These are phyloP conservation scores for Cinnamomum micranthum DNA, from an alignment of 164 flowering plant species.

Conservation along the genomic window DNA sequence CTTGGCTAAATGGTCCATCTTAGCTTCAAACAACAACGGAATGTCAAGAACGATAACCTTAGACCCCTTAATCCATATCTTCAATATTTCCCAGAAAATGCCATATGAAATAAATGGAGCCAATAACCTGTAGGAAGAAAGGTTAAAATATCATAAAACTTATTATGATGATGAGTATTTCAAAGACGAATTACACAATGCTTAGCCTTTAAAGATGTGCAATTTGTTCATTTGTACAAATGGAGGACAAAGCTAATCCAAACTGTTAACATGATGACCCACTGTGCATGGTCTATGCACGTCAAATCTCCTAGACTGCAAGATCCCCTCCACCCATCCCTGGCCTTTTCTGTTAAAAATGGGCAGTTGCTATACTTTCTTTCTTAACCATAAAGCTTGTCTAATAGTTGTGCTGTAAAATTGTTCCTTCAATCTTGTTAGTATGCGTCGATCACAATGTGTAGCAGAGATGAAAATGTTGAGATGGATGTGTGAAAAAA, in stretches of 20 bases:
- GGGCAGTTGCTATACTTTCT: no score
- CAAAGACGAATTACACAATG: not conserved
- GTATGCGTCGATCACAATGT: no score
- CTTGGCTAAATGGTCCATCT: constrained; percentile 75
- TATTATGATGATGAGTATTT: not conserved
- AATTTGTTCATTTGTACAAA: not conserved
- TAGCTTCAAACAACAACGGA: constrained; percentile 84
- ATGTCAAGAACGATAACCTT: constrained; percentile 74
- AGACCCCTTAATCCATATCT: constrained; percentile 76
- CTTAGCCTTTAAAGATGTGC: no score
- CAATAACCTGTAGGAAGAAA: constrained; percentile 47
- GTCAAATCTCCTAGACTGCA: no score
- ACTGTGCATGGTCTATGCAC: not conserved
- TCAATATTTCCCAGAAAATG: constrained; percentile 59
- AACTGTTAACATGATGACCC: not conserved
- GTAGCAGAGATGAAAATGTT: no score
- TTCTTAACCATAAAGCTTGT: no score
- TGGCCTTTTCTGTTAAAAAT: no score
- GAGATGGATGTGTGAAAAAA: no score
- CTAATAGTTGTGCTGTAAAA: no score
- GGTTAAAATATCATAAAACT: not conserved
- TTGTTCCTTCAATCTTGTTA: no score
- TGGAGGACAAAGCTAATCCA: not conserved
- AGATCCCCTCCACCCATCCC: no score
- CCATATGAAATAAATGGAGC: constrained; percentile 85